Percentiles rank a stretch among this genome's conserved stretches.
Evolutionary conservation across 768 basidiomycete genomes (phyloP).

Genomic region (Cantharellus cinnabarinus): DNA sequence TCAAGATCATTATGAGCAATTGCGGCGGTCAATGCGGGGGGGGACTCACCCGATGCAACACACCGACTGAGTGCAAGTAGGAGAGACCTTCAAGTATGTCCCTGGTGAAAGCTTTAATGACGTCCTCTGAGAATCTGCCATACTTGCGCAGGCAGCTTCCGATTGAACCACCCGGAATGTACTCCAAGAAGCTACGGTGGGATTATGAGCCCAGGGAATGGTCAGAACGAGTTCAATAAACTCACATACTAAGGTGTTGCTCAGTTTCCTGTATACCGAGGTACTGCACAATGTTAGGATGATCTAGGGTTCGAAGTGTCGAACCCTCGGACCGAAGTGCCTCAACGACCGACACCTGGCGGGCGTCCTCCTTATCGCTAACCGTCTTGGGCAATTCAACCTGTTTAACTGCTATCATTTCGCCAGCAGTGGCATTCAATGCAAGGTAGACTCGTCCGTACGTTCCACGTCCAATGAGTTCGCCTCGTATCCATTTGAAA

Average conservation of each 20-base stretch:
- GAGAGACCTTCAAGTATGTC: slow-evolving; percentile 85
- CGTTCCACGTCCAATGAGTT: slow-evolving; percentile 91
- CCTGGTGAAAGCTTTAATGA: slow-evolving; percentile 77
- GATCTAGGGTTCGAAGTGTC: slow-evolving; percentile 87
- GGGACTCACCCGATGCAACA: slow-evolving; percentile 64
- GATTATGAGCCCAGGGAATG: slow-evolving; percentile 6
- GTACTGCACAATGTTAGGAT: slow-evolving; percentile 94
- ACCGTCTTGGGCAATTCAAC: slow-evolving; percentile 85
- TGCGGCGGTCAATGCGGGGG: not conserved
- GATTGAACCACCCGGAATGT: slow-evolving; percentile 93
- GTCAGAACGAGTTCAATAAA: slow-evolving; percentile 9
- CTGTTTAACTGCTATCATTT: slow-evolving; percentile 99
- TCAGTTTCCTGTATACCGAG: slow-evolving; percentile 86
- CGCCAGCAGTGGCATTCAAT: slow-evolving; percentile 85
- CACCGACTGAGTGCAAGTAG: slow-evolving; percentile 80
- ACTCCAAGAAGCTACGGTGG: slow-evolving; percentile 72
- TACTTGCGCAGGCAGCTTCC: slow-evolving; percentile 78
- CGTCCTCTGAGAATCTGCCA: slow-evolving; percentile 79
- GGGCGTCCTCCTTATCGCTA: slow-evolving; percentile 74
- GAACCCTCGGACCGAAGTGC: slow-evolving; percentile 91
- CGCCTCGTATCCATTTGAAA: slow-evolving; percentile 97
- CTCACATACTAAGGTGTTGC: slow-evolving; percentile 78
- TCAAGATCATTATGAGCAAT: not conserved
- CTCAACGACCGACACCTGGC: slow-evolving; percentile 70
- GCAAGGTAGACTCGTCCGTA: slow-evolving; percentile 94